phyloP scores from a whole-genome alignment of 371 early-diverging fungal genomes.

The Mortierella sp. region DNA sequence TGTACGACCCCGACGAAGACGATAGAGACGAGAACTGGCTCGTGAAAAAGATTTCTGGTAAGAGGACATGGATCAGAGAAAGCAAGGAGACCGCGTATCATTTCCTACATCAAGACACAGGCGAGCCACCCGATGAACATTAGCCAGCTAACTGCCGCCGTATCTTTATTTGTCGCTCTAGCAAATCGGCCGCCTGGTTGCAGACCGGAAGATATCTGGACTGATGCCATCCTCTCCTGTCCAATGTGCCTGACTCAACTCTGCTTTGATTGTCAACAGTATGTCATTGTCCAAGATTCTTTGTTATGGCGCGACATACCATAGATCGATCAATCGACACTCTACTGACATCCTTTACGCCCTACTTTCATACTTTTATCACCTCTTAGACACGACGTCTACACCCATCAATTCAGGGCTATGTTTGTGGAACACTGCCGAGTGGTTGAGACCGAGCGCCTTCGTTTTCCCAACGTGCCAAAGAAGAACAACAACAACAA shows the following conservation, averaged over 20 bases:
- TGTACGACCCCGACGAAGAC: conserved; percentile 73
- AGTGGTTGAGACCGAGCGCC: conserved; percentile 55
- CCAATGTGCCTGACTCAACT: conserved; percentile 77
- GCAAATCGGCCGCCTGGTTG: conserved; percentile 46
- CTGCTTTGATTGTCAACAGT: conserved; percentile 80
- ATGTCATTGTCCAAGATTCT: conserved; percentile 9
- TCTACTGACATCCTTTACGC: neutral
- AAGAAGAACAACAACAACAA: neutral
- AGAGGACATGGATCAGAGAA: neutral
- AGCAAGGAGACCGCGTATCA: neutral
- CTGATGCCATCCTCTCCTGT: conserved; percentile 78
- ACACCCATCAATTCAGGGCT: conserved; percentile 77
- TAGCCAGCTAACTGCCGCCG: conserved; percentile 5
- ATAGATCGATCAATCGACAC: neutral
- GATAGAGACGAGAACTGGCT: conserved; percentile 73
- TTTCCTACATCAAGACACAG: neutral
- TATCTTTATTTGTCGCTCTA: conserved; percentile 1
- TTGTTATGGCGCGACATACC: too few species aligned
- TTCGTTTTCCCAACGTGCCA: conserved; percentile 48
- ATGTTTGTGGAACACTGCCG: conserved; percentile 80
- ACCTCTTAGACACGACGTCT: conserved; percentile 66
- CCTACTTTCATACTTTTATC: neutral
- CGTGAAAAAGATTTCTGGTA: conserved; percentile 66
- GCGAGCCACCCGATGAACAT: neutral
- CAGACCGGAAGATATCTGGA: conserved; percentile 59